A percentile compares a stretch with the other conserved stretches of the same genome.
These are phyloP conservation scores for Sugiyamaella novakii DNA, from an alignment of 1,139 yeast genomes.

Conservation along the genomic window DNA sequence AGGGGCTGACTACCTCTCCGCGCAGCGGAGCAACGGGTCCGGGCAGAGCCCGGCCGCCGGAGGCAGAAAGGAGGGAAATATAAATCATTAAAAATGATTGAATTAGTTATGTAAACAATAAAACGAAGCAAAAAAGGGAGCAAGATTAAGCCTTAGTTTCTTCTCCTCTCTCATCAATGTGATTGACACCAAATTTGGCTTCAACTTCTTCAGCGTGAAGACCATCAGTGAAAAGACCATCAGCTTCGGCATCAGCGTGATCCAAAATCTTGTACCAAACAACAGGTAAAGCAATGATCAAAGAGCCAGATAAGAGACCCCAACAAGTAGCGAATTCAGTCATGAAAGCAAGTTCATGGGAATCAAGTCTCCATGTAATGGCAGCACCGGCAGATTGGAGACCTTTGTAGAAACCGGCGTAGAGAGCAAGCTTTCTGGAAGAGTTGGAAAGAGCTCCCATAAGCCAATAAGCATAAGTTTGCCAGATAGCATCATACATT, in stretches of 20 bases:
- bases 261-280: constrained; percentile 50
- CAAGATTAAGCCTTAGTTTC: constrained; percentile 4
- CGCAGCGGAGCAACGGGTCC: constrained; percentile 1
- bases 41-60: constrained; percentile 9
- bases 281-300: constrained; percentile 48
- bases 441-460: constrained; percentile 60
- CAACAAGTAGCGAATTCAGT: constrained; percentile 55
- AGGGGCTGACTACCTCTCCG: too few relatives aligned
- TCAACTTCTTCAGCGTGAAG: constrained; percentile 27
- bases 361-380: constrained; percentile 60
- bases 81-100: constrained; percentile 4
- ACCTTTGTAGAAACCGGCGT: constrained; percentile 64
- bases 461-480: constrained; percentile 57
- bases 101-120: constrained; percentile 11
- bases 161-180: constrained; percentile 3
- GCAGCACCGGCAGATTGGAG: constrained; percentile 66
- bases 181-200: constrained; percentile 19
- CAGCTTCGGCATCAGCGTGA: constrained; percentile 48
- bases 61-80: not conserved
- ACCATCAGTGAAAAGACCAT: constrained; percentile 30
- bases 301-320: constrained; percentile 56
- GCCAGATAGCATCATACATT: constrained; percentile 59
- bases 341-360: constrained; percentile 46
- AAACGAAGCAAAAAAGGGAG: constrained; percentile 11
- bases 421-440: constrained; percentile 58